Evolutionary conservation across 768 basidiomycete species (phyloP).

Genomic region (Pleurotus ostreatus): DNA sequence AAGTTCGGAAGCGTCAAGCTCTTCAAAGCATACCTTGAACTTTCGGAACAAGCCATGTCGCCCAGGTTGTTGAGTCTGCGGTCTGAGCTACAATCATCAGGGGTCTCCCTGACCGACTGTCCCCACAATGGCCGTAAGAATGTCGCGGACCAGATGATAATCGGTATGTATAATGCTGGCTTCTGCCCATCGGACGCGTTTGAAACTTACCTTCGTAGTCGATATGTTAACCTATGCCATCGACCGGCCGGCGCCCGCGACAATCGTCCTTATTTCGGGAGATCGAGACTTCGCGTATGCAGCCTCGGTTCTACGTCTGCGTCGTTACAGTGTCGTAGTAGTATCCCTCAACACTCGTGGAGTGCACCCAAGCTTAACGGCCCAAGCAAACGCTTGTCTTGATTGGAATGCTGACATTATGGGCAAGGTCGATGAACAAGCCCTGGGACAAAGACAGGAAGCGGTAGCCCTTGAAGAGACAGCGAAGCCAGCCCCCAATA

Average conservation of each 20-base stretch:
- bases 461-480: too few species aligned
- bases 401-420: constrained; percentile 45
- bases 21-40: constrained; percentile 56
- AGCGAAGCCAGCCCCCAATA: too few species aligned
- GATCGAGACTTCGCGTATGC: constrained; percentile 68
- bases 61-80: constrained; percentile 31
- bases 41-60: constrained; percentile 27
- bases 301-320: constrained; percentile 51
- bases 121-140: constrained; percentile 32
- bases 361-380: constrained; percentile 41
- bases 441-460: too few species aligned
- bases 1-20: constrained; percentile 43
- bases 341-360: constrained; percentile 32
- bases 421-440: constrained; percentile 16
- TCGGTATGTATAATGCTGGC: constrained; percentile 27
- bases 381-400: constrained; percentile 49
- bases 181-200: constrained; percentile 2
- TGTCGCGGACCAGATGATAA: constrained; percentile 49
- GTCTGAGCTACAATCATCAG: constrained; percentile 45
- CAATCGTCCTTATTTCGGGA: constrained; percentile 60
- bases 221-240: constrained; percentile 68
- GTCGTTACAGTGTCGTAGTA: constrained; percentile 49
- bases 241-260: constrained; percentile 50
- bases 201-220: constrained; percentile 29
- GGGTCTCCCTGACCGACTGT: constrained; percentile 38